Percentiles rank a stretch among this genome's conserved stretches.
Evolutionary conservation across 192 early-diverging fungal genomes (phyloP).

Genomic region (Geranomyces variabilis): DNA sequence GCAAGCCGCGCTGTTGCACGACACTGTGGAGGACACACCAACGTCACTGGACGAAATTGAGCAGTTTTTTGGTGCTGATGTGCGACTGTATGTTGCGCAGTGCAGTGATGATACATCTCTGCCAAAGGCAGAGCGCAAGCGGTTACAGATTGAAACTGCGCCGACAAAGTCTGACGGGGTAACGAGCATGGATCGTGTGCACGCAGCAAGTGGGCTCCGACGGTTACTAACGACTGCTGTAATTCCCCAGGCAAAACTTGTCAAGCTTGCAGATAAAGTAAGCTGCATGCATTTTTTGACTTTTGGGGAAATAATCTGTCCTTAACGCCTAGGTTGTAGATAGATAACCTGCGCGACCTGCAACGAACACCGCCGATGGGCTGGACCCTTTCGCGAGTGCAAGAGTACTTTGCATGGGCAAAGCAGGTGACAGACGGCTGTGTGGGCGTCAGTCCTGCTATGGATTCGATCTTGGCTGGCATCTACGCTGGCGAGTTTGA

Average conservation of each 20-base stretch:
- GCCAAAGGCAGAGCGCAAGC: constrained; percentile 54
- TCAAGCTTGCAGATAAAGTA: constrained; percentile 70
- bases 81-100: constrained; percentile 58
- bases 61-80: constrained; percentile 49
- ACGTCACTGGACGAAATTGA: constrained; percentile 63
- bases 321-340: background rate
- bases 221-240: too few relatives aligned
- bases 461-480: constrained; percentile 51
- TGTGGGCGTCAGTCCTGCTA: constrained; percentile 40
- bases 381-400: constrained; percentile 51
- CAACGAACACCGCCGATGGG: constrained; percentile 46
- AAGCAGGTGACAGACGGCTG: constrained; percentile 61
- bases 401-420: constrained; percentile 65
- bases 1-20: constrained; percentile 64
- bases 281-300: too few relatives aligned
- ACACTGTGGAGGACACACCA: constrained; percentile 72
- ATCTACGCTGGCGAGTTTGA: constrained; percentile 41
- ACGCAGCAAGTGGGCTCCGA: too few relatives aligned
- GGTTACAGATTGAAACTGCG: constrained; percentile 60
- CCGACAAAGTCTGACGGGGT: constrained; percentile 54
- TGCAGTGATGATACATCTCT: constrained; percentile 64
- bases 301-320: too few relatives aligned
- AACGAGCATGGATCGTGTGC: constrained; percentile 6
- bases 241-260: constrained; percentile 60
- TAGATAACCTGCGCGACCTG: constrained; percentile 65